A percentile compares a stretch with the other conserved stretches of the same genome.
phyloP scores from a whole-genome alignment of 148 eudicot genomes.

The Amaranthus hypochondriacus region DNA sequence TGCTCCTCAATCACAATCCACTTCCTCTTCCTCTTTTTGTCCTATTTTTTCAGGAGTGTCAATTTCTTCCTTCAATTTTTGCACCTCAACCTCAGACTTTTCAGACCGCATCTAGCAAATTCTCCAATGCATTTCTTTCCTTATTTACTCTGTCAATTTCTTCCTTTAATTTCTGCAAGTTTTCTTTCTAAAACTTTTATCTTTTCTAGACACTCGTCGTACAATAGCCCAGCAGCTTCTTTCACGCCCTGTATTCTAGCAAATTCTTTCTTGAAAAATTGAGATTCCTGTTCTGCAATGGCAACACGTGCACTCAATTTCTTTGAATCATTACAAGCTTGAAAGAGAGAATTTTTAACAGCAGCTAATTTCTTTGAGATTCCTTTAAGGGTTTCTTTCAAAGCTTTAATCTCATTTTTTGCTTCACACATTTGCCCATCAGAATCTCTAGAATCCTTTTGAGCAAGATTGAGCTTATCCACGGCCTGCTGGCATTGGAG shows the following conservation, averaged over 20 bases:
- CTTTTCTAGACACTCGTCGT: conserved; percentile 46
- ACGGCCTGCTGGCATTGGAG: conserved; percentile 46
- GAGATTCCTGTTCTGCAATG: conserved; percentile 45
- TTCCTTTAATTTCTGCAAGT: conserved; percentile 42
- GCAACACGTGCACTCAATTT: conserved; percentile 36
- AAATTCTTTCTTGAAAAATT: conserved; percentile 42
- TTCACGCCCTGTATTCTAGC: conserved; percentile 47
- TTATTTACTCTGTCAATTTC: conserved; percentile 40
- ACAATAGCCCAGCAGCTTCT: conserved; percentile 35
- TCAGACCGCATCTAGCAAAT: too few relatives aligned
- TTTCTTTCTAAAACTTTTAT: conserved; percentile 52
- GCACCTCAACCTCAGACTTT: too few relatives aligned
- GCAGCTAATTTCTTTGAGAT: conserved; percentile 42
- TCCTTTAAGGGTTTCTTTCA: conserved; percentile 50
- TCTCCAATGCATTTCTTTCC: conserved; percentile 44
- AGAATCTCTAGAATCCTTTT: conserved; percentile 40
- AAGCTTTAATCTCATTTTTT: conserved; percentile 41
- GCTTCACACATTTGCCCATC: conserved; percentile 44
- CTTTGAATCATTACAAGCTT: conserved; percentile 41
- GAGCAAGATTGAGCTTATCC: conserved; percentile 45
- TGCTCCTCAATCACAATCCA: too few relatives aligned
- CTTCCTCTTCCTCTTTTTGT: too few relatives aligned
- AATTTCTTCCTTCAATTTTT: too few relatives aligned
- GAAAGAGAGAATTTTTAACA: conserved; percentile 39
- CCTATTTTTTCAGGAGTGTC: too few relatives aligned